Base-by-base conservation (phyloP, 495 filamentous ascomycete genomes). In the Peziza echinospora region DNA sequence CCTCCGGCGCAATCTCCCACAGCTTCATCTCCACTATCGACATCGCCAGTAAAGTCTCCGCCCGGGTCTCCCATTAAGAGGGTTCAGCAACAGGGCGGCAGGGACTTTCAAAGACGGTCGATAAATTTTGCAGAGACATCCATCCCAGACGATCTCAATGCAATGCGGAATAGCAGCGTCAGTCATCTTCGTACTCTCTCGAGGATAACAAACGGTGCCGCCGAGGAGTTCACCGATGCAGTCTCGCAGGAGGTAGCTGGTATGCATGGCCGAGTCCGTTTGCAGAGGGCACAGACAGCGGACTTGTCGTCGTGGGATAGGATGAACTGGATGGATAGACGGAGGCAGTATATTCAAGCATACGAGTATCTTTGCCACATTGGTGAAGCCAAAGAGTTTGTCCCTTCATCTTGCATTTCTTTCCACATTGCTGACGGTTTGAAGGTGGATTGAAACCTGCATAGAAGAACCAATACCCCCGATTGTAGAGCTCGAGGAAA, bases 301-400 rank as follows among this genome's bases (percentile, higher is more conserved):
- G 51, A 69, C 55, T 52, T 66, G 51, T 65, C 50, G 66, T 67
- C 77, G 45, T 94, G 84, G 79, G 78, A 77, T 46, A 82, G 78
- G 16, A 75, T 82, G 39, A 93, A 84, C 55, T 96, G 89, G 91
- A 96, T 99, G 86, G 91, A 99, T 60, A 84, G 89, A 59, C 84
- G 94, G 60, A 72, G 91, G 43, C 85, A 96, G 58, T 96, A 93
- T 58, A 66, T 96, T 26, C 84, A 93, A 62, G 91, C 91, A 8
- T 99, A 99, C 58, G 91, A 99, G 61, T 99, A 99, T 58, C 75
- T 99, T 34, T 99, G 91, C 57, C 91, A 99, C 57, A 96, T 99
- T 56, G 91, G 91, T 53, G 91, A 99, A 69, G 91, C 91, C 41
- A 96, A 96, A 60, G 85, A 96, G 57, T 60, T 28, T 52, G 57